These are phyloP conservation scores for Hypoxylon fragiforme DNA, from an alignment of 495 filamentous ascomycete species.

Conservation along the genomic window DNA sequence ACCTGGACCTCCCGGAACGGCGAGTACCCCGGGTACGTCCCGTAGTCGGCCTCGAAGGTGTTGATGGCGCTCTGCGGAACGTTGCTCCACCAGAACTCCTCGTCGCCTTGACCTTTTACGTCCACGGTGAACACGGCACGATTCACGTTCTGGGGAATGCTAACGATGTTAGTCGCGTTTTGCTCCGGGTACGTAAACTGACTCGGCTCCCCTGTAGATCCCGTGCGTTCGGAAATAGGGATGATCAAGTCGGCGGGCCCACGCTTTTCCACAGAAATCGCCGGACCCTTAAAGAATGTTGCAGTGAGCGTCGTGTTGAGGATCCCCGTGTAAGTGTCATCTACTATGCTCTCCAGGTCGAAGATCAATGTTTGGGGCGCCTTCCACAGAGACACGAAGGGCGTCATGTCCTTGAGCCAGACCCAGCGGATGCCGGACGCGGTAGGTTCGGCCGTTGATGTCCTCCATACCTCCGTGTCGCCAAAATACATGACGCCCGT, in stretches of 20 bases:
- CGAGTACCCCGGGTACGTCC: slow-evolving; percentile 68
- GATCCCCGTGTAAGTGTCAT: slow-evolving; percentile 73
- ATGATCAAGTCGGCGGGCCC: slow-evolving; percentile 71
- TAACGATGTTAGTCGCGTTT: slow-evolving; percentile 63
- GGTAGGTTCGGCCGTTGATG: slow-evolving; percentile 86
- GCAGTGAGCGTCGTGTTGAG: slow-evolving; percentile 82
- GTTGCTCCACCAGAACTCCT: slow-evolving; percentile 94
- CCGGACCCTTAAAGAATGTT: slow-evolving; percentile 64
- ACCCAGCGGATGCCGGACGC: slow-evolving; percentile 70
- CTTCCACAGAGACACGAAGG: slow-evolving; percentile 71
- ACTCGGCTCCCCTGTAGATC: slow-evolving; percentile 59
- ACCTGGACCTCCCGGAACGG: slow-evolving; percentile 86
- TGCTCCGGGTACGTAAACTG: slow-evolving; percentile 69
- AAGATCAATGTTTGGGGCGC: slow-evolving; percentile 76
- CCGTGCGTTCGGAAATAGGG: slow-evolving; percentile 68
- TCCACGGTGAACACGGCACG: slow-evolving; percentile 79
- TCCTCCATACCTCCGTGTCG: slow-evolving; percentile 84
- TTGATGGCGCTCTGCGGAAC: slow-evolving; percentile 64
- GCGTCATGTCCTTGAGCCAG: slow-evolving; percentile 84
- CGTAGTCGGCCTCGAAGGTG: slow-evolving; percentile 63
- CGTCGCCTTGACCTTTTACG: slow-evolving; percentile 74
- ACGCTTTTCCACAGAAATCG: slow-evolving; percentile 30
- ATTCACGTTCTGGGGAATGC: slow-evolving; percentile 64
- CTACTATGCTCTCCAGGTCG: slow-evolving; percentile 78
- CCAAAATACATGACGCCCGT: slow-evolving; percentile 80